Conservation (phyloP, 441 rosid species). For the Gossypium davidsonii region DNA sequence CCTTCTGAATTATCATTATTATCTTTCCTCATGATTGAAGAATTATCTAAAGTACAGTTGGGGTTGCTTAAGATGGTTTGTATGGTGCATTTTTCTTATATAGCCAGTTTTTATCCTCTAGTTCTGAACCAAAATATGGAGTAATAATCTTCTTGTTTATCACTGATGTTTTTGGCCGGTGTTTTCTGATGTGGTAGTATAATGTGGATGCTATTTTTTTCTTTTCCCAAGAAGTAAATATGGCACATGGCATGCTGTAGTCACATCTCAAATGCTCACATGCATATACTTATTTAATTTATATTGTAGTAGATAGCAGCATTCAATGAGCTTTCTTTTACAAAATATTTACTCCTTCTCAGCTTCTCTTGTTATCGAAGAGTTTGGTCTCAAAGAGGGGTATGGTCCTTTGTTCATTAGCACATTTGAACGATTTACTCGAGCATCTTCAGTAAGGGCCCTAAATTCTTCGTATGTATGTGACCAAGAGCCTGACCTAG, state of each 20-base stretch:
- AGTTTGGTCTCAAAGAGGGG: constrained; percentile 83
- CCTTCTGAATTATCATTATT: not conserved
- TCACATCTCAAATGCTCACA: not conserved
- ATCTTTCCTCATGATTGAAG: not conserved
- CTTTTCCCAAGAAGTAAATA: not conserved
- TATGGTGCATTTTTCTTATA: not conserved
- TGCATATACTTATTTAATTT: not conserved
- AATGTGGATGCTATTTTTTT: constrained; percentile 2
- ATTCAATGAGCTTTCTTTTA: not conserved
- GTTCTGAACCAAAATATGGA: not conserved
- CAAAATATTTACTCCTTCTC: constrained; percentile 21
- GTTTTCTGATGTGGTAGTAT: not conserved
- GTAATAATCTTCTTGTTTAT: constrained; percentile 5
- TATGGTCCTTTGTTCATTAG: constrained; percentile 68
- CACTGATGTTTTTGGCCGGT: not conserved
- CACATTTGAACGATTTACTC: constrained; percentile 82
- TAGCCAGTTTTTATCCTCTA: not conserved
- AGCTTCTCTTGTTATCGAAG: constrained; percentile 90
- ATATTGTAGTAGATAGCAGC: not conserved
- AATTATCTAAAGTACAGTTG: not conserved
- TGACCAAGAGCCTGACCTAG: constrained; percentile 98
- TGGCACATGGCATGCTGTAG: not conserved
- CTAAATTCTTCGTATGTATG: constrained; percentile 90
- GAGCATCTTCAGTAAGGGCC: constrained; percentile 74
- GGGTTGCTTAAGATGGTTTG: not conserved